Conservation (phyloP, 2,329 filamentous ascomycete species). For the Diaporthe sp. region DNA sequence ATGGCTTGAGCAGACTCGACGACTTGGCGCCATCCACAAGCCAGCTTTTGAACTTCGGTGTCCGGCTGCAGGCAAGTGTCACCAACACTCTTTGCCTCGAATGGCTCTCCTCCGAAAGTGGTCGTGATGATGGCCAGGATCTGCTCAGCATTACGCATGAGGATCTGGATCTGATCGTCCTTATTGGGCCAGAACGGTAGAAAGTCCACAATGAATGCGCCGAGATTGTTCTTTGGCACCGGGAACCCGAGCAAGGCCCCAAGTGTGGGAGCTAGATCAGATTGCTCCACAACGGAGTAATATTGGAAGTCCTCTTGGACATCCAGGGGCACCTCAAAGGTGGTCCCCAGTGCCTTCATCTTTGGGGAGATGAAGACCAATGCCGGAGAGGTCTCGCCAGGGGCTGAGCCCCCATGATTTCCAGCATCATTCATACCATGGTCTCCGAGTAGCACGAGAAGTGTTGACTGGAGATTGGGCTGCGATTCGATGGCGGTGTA, state of each 20-base stretch:
- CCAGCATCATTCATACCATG: conserved; percentile 99
- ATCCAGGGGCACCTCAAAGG: conserved; percentile 62
- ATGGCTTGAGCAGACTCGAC: conserved; percentile 37
- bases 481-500: conserved; percentile 79
- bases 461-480: conserved; percentile 77
- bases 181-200: conserved; percentile 77
- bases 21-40: conserved; percentile 74
- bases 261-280: conserved; percentile 90
- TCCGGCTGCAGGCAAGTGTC: conserved; percentile 49
- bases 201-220: conserved; percentile 84
- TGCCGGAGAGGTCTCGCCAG: conserved; percentile 93
- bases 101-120: conserved; percentile 68
- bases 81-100: conserved; percentile 44
- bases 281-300: conserved; percentile 89
- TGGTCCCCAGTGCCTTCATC: conserved; percentile 66
- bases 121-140: conserved; percentile 81
- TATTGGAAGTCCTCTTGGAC: conserved; percentile 81
- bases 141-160: conserved; percentile 83
- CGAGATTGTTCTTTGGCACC: conserved; percentile 88
- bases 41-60: conserved; percentile 65
- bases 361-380: conserved; percentile 92
- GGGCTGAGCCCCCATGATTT: conserved; percentile 93
- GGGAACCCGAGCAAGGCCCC: conserved; percentile 89
- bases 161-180: conserved; percentile 71
- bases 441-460: conserved; percentile 90